Percentiles rank a stretch among this genome's conserved stretches.
These are phyloP conservation scores for Paramarasmius palmivorus DNA, from an alignment of 1,284 basidiomycete genomes.

Conservation along the genomic window DNA sequence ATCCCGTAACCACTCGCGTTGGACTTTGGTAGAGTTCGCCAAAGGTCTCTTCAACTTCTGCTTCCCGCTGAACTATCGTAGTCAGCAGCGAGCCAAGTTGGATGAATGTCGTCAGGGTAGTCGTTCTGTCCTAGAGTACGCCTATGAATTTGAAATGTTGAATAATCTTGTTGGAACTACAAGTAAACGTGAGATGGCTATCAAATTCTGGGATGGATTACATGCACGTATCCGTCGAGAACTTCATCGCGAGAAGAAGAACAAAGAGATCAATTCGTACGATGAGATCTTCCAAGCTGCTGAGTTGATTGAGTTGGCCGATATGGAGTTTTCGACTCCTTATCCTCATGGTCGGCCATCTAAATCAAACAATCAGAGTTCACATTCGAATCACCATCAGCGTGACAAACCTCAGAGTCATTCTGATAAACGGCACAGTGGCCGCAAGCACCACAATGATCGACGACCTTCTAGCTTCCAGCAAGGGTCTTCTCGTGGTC, in stretches of 20 bases:
- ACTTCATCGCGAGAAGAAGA: slow-evolving; percentile 6
- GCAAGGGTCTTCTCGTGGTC: no score
- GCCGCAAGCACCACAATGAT: no score
- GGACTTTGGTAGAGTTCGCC: slow-evolving; percentile 3
- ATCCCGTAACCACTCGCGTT: background rate
- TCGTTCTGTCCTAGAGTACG: slow-evolving; percentile 9
- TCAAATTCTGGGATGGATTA: slow-evolving; percentile 15
- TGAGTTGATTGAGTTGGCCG: slow-evolving; percentile 10
- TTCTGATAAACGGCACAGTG: no score
- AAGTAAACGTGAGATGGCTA: slow-evolving; percentile 6
- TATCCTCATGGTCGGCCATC: no score
- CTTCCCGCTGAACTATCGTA: slow-evolving; percentile 5
- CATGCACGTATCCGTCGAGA: background rate
- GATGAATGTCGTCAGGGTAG: background rate
- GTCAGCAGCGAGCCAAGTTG: slow-evolving; percentile 2
- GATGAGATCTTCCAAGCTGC: slow-evolving; percentile 9
- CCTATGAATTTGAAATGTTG: slow-evolving; percentile 14
- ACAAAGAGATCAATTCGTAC: slow-evolving; percentile 10
- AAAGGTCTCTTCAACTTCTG: slow-evolving; percentile 6
- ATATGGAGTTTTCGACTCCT: slow-evolving; percentile 9
- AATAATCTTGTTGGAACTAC: slow-evolving; percentile 12
- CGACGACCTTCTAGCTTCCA: no score
- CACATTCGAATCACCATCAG: no score
- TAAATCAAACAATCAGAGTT: background rate
- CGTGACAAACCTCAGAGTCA: no score